These are phyloP conservation scores for Podaxis rugospora DNA, from an alignment of 768 basidiomycete species.

Conservation along the genomic window DNA sequence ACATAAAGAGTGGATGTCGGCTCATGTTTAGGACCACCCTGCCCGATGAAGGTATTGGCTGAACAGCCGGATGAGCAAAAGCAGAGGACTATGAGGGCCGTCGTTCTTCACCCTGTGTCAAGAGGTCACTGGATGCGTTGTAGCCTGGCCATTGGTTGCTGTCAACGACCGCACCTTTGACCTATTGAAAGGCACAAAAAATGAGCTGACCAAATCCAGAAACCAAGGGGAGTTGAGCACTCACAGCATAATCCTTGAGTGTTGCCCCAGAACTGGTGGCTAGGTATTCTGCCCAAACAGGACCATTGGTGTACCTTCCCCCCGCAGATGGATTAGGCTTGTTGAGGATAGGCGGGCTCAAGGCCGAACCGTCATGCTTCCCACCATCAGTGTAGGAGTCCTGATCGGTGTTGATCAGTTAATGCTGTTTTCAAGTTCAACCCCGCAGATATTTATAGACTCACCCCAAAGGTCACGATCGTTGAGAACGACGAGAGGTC, in stretches of 20 bases:
- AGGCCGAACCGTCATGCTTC: slow-evolving; percentile 38
- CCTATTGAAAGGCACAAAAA: slow-evolving; percentile 10
- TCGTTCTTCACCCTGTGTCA: slow-evolving; percentile 21
- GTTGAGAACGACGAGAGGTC: slow-evolving; percentile 21
- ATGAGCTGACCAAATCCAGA: background rate
- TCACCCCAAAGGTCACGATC: slow-evolving; percentile 49
- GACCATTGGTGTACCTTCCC: slow-evolving; percentile 46
- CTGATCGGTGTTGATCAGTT: slow-evolving; percentile 15
- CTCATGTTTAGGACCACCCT: slow-evolving; percentile 24
- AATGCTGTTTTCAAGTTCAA: background rate
- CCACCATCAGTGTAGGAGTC: slow-evolving; percentile 43
- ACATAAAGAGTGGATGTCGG: slow-evolving; percentile 40
- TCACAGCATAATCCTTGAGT: slow-evolving; percentile 48
- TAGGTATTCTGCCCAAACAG: slow-evolving; percentile 45
- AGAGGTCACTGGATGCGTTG: slow-evolving; percentile 15
- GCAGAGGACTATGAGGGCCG: background rate
- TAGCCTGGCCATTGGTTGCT: slow-evolving; percentile 18
- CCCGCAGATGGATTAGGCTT: slow-evolving; percentile 45
- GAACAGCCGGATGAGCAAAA: background rate
- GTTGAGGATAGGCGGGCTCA: slow-evolving; percentile 34
- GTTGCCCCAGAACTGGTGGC: slow-evolving; percentile 33
- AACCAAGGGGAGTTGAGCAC: slow-evolving; percentile 10
- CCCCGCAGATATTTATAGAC: slow-evolving; percentile 5
- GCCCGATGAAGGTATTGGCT: slow-evolving; percentile 21
- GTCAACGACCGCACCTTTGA: slow-evolving; percentile 25